These are phyloP conservation scores for Rhodotorula graminis DNA, from an alignment of 768 basidiomycete species.

Conservation along the genomic window DNA sequence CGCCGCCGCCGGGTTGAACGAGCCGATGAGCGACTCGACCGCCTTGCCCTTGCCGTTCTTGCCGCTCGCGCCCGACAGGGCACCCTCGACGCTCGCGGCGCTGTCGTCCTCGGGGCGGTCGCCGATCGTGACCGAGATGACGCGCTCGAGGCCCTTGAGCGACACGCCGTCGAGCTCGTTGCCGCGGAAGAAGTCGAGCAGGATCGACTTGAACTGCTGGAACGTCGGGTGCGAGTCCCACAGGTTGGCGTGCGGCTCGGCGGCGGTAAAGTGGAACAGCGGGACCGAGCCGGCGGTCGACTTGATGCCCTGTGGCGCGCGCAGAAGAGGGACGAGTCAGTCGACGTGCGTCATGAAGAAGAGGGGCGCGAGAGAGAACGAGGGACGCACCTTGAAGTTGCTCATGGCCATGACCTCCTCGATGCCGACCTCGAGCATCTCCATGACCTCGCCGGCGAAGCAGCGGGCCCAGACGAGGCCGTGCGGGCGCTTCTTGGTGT, in stretches of 20 bases:
- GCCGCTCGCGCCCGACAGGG: background rate
- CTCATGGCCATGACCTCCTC: slow-evolving; percentile 72
- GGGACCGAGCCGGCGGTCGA: slow-evolving; percentile 84
- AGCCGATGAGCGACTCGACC: slow-evolving; percentile 29
- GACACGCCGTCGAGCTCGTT: slow-evolving; percentile 77
- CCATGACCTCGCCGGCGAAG: slow-evolving; percentile 77
- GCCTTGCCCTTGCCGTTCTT: slow-evolving; percentile 20
- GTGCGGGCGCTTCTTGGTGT: slow-evolving; percentile 89
- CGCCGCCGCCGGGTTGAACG: background rate
- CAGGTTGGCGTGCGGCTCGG: slow-evolving; percentile 59
- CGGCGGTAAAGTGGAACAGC: slow-evolving; percentile 77
- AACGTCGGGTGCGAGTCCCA: slow-evolving; percentile 93
- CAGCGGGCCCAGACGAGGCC: slow-evolving; percentile 77
- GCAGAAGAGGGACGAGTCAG: no score
- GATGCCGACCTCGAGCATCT: slow-evolving; percentile 92
- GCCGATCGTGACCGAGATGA: slow-evolving; percentile 72
- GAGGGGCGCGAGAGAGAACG: slow-evolving; percentile 40
- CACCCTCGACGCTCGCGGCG: slow-evolving; percentile 24
- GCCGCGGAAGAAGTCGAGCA: slow-evolving; percentile 81
- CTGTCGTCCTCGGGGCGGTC: slow-evolving; percentile 4
- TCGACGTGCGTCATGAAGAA: background rate
- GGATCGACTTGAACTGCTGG: slow-evolving; percentile 81
- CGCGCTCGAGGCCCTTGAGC: slow-evolving; percentile 76
- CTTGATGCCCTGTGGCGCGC: slow-evolving; percentile 66
- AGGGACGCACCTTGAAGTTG: slow-evolving; percentile 68